phyloP scores from a whole-genome alignment of 805 yeast species.

The Yarrowia porcina region DNA sequence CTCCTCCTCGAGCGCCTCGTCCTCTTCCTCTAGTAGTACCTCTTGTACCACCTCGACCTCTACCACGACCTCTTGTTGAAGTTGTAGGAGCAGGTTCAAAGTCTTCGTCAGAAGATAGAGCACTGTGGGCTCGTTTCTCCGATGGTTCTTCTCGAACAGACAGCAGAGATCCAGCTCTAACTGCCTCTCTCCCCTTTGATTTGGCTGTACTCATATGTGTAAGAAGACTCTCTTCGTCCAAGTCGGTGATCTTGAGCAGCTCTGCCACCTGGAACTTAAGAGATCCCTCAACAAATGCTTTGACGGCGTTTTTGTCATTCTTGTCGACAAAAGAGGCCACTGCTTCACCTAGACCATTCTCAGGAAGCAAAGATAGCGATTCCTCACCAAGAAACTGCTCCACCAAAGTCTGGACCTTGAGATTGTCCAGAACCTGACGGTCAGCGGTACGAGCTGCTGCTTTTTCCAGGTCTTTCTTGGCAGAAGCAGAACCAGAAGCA shows the following conservation, averaged over 20 bases:
- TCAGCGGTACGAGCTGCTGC: slow-evolving; percentile 25
- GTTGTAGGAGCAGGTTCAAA: not conserved
- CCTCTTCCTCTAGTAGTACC: not conserved
- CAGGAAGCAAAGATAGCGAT: slow-evolving; percentile 67
- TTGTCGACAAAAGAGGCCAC: slow-evolving; percentile 70
- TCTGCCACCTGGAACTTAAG: slow-evolving; percentile 33
- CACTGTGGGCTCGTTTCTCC: not conserved
- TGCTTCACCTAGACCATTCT: slow-evolving; percentile 69
- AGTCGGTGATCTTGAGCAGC: slow-evolving; percentile 28
- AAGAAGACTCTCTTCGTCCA: slow-evolving; percentile 3
- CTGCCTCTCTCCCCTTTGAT: not conserved
- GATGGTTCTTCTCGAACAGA: not conserved
- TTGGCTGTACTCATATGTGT: slow-evolving; percentile 1
- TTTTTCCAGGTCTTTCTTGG: no score
- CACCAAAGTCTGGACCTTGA: slow-evolving; percentile 61
- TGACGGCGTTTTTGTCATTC: slow-evolving; percentile 73
- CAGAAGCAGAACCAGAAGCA: not conserved
- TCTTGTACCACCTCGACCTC: not conserved
- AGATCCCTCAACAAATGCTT: slow-evolving; percentile 41
- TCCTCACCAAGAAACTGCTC: slow-evolving; percentile 59
- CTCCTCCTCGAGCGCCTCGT: not conserved
- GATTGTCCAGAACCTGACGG: slow-evolving; percentile 40
- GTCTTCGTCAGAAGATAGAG: not conserved
- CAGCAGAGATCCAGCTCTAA: not conserved
- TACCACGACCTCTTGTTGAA: not conserved